These are phyloP conservation scores for Durusdinium trenchii DNA, from an alignment of 73 alveolate species.

Conservation along the genomic window DNA sequence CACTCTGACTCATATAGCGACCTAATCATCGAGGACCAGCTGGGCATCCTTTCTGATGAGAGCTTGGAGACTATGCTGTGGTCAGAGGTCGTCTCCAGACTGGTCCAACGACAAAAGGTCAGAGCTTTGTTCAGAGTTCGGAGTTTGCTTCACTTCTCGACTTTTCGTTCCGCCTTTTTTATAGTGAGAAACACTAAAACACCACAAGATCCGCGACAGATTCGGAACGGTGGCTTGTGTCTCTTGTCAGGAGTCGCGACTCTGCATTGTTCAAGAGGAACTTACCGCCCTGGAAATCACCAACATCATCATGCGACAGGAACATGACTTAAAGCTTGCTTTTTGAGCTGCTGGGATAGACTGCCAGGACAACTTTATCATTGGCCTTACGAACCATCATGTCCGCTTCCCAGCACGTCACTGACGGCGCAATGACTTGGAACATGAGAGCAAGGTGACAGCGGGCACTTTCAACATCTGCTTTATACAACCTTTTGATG, in stretches of 20 bases:
- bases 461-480: too few relatives aligned
- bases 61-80: slow-evolving; percentile 60
- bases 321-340: too few relatives aligned
- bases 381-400: slow-evolving; percentile 69
- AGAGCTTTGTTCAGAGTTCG: too few relatives aligned
- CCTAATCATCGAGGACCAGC: slow-evolving; percentile 60
- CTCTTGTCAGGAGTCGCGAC: slow-evolving; percentile 64
- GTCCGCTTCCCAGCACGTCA: not conserved
- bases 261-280: slow-evolving; percentile 93
- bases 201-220: too few relatives aligned
- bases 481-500: too few relatives aligned
- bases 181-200: too few relatives aligned
- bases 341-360: not conserved
- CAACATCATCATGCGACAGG: slow-evolving; percentile 94
- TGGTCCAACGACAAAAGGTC: slow-evolving; percentile 86
- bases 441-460: too few relatives aligned
- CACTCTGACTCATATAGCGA: too few relatives aligned
- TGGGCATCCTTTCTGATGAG: slow-evolving; percentile 78
- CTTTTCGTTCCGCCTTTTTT: not conserved
- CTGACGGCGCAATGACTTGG: too few relatives aligned
- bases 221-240: too few relatives aligned
- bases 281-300: slow-evolving; percentile 83
- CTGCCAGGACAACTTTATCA: slow-evolving; percentile 88
- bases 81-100: slow-evolving; percentile 94
- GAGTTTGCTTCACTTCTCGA: not conserved